These are phyloP conservation scores for Rhododendron ferrugineum DNA, from an alignment of 148 eudicot species.

Conservation along the genomic window DNA sequence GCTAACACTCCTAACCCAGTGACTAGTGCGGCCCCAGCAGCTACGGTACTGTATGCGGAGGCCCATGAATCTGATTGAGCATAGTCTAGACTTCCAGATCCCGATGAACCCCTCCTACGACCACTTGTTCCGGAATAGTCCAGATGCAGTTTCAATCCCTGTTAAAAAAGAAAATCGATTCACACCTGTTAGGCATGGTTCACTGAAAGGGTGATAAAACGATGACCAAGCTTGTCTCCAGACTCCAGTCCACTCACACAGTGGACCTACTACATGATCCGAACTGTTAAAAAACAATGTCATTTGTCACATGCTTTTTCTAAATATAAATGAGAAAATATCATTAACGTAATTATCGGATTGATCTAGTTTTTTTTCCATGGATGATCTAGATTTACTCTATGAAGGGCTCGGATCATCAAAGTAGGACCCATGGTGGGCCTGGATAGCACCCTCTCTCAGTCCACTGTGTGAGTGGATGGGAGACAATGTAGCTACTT, in stretches of 20 bases:
- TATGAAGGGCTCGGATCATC: not conserved
- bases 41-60: conserved; percentile 73
- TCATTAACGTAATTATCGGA: not conserved
- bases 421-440: not conserved
- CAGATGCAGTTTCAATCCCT: conserved; percentile 77
- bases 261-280: not conserved
- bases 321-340: not conserved
- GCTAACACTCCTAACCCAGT: conserved; percentile 87
- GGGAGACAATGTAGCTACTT: not conserved
- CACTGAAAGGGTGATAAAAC: not conserved
- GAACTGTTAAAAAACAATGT: not conserved
- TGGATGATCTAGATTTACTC: not conserved
- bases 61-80: conserved; percentile 78
- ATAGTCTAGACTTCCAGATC: conserved; percentile 45
- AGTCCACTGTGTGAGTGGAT: not conserved
- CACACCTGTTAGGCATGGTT: not conserved
- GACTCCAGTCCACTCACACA: not conserved
- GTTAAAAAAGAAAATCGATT: conserved; percentile 8
- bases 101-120: conserved; percentile 42
- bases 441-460: not conserved
- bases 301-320: not conserved
- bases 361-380: not conserved
- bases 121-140: conserved; percentile 48
- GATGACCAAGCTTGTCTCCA: not conserved
- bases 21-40: conserved; percentile 90